Base-by-base conservation (phyloP, 139 green algal species). In the Ostreobium quekettii region DNA sequence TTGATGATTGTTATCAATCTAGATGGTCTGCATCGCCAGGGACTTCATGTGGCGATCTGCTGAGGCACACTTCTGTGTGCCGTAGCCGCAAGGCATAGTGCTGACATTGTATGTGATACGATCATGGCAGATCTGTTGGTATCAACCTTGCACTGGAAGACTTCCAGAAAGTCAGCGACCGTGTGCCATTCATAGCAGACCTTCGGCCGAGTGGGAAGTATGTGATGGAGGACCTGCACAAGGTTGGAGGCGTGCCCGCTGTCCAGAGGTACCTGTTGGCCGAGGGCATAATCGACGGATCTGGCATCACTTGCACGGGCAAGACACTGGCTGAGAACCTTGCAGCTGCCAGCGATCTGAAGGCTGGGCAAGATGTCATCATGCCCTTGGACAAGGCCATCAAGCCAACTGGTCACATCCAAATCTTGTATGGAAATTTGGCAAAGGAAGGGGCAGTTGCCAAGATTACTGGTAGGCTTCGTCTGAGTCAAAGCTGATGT, bases 171-270 rank as follows among this genome's bases (percentile, higher is more conserved):
- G 66, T 95, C 36, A 90, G 76, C 28, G 86, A 98, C 82, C 75
- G 77, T 24, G 84, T 90, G 62, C 94, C 94, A 29, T 96, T 98
- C 81, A 87, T 99, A 53, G 90, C 89, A 22, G 92, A 99, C 82
- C 80, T 99, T 47, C 97, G 97, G 80, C 94, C 94, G 8, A 86
- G 64, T 5, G 94, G 94, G 47, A 90, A 89, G 56, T 98, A 96
- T 70, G 93, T 98, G 11, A 98, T 98, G 94, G 93, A 98, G 82
- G 94, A 98, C 68, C 35, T 99, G 37, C 93, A 99, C 85, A 93
- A 92, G 81, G 83, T 95, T 4, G 93, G 93, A 47, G 94, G 94
- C 66, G 97, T 88, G 22, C 93, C 94, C 36, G 94, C 81, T 2
- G 83, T 99, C 70, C 80, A 98, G 62, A 98, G 98, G 87, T 96